phyloP scores from a whole-genome alignment of 768 basidiomycete species.

The Tricholoma saponaceum region DNA sequence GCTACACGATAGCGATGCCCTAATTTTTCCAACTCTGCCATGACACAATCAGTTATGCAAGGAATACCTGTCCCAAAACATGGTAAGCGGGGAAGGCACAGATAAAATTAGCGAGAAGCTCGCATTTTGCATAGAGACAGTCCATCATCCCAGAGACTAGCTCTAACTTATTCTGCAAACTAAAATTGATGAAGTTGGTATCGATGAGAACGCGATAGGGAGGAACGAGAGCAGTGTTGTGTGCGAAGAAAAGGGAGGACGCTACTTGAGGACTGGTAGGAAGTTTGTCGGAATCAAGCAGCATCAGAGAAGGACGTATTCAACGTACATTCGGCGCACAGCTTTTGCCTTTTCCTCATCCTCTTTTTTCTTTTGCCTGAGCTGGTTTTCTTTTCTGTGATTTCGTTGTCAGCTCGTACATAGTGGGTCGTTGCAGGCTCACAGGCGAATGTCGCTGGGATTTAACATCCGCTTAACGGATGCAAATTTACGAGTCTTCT shows the following conservation, averaged over 20 bases:
- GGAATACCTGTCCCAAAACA: constrained; percentile 73
- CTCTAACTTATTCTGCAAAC: constrained; percentile 96
- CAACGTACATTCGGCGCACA: constrained; percentile 72
- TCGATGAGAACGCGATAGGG: constrained; percentile 97
- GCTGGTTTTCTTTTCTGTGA: constrained; percentile 85
- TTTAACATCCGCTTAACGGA: constrained; percentile 90
- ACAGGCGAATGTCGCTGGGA: constrained; percentile 92
- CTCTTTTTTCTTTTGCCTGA: constrained; percentile 84
- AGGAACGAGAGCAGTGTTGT: constrained; percentile 93
- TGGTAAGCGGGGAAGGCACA: constrained; percentile 2
- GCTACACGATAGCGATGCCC: constrained; percentile 95
- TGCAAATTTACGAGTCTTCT: constrained; percentile 94
- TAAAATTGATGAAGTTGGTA: constrained; percentile 99
- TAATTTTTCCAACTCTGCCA: constrained; percentile 97
- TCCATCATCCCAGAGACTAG: constrained; percentile 99
- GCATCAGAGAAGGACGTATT: constrained; percentile 3
- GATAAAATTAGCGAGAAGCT: not conserved
- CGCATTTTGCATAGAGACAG: constrained; percentile 96
- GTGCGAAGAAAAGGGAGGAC: constrained; percentile 91
- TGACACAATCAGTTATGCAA: constrained; percentile 98
- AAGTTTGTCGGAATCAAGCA: not conserved
- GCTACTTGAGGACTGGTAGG: constrained; percentile 69
- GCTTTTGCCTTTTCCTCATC: constrained; percentile 76
- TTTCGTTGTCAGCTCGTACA: constrained; percentile 3
- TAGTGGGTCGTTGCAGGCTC: constrained; percentile 22